These are phyloP conservation scores for Astrephomene gubernaculifera DNA, from an alignment of 139 green algal genomes.

Conservation along the genomic window DNA sequence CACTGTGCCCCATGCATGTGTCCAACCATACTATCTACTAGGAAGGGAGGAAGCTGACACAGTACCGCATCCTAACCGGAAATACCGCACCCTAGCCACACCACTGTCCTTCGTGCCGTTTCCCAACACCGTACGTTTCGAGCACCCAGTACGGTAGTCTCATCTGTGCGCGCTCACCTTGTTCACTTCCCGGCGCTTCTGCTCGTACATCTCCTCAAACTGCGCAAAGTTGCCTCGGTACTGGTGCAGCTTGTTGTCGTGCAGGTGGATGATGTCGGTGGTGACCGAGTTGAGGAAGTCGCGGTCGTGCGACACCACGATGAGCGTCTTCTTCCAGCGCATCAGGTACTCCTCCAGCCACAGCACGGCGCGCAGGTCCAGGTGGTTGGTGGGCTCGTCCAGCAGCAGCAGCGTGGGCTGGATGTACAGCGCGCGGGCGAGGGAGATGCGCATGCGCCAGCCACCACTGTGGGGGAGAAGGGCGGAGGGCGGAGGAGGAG, in stretches of 20 bases:
- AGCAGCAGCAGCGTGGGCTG: slow-evolving; percentile 98
- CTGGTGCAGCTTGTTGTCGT: slow-evolving; percentile 87
- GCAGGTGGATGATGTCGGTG: slow-evolving; percentile 99
- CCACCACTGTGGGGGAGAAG: slow-evolving; percentile 78
- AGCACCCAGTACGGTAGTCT: background rate
- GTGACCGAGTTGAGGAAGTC: slow-evolving; percentile 99
- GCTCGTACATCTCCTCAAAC: slow-evolving; percentile 99
- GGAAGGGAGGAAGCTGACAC: too few species aligned
- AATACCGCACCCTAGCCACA: too few species aligned
- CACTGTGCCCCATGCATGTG: too few species aligned
- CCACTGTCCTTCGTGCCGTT: too few species aligned
- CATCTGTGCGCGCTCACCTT: slow-evolving; percentile 55
- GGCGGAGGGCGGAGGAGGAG: too few species aligned
- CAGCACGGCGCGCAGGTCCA: slow-evolving; percentile 94
- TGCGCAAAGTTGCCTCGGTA: slow-evolving; percentile 68
- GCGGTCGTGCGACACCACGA: slow-evolving; percentile 98
- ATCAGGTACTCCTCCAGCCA: slow-evolving; percentile 94
- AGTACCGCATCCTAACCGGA: too few species aligned
- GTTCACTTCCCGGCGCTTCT: slow-evolving; percentile 92
- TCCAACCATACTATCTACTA: too few species aligned
- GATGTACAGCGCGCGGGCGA: slow-evolving; percentile 99
- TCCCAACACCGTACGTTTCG: too few species aligned
- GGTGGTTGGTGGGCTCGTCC: slow-evolving; percentile 99
- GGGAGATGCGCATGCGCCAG: slow-evolving; percentile 98
- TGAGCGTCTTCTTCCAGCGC: slow-evolving; percentile 99